These are phyloP conservation scores for Cladophialophora immunda DNA, from an alignment of 2,329 filamentous ascomycete species.

Conservation along the genomic window DNA sequence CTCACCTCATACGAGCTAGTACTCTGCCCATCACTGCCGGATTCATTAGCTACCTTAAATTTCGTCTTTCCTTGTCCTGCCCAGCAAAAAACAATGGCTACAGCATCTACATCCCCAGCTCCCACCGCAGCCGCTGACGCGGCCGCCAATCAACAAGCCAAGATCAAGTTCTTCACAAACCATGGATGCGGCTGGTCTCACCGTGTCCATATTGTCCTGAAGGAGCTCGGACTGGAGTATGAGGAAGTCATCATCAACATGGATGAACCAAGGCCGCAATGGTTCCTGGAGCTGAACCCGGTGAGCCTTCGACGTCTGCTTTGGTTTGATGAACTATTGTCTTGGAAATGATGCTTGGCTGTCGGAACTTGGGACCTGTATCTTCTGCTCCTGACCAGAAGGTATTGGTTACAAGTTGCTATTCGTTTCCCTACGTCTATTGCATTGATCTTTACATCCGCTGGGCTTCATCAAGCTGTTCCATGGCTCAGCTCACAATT, in stretches of 20 bases:
- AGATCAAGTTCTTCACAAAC: slow-evolving; percentile 76
- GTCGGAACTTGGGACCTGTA: background rate
- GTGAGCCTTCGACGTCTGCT: slow-evolving; percentile 51
- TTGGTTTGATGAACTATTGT: background rate
- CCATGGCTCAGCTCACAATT: background rate
- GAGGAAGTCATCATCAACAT: slow-evolving; percentile 80
- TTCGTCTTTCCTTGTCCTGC: too few species aligned
- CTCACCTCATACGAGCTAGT: too few species aligned
- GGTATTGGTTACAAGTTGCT: too few species aligned
- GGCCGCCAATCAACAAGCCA: slow-evolving; percentile 43
- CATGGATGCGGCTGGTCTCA: slow-evolving; percentile 77
- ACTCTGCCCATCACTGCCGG: background rate
- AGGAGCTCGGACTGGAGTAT: slow-evolving; percentile 71
- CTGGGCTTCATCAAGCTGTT: background rate
- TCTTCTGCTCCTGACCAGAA: too few species aligned
- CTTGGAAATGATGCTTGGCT: background rate
- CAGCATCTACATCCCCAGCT: background rate
- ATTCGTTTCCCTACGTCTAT: too few species aligned
- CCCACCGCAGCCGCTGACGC: too few species aligned
- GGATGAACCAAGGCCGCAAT: slow-evolving; percentile 70
- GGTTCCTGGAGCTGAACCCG: slow-evolving; percentile 78
- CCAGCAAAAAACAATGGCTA: background rate
- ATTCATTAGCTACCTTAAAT: background rate
- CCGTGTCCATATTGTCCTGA: slow-evolving; percentile 75
- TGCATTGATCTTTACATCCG: too few species aligned